Base-by-base conservation (phyloP, 208 protist species). In the Acanthamoeba triangularis region DNA sequence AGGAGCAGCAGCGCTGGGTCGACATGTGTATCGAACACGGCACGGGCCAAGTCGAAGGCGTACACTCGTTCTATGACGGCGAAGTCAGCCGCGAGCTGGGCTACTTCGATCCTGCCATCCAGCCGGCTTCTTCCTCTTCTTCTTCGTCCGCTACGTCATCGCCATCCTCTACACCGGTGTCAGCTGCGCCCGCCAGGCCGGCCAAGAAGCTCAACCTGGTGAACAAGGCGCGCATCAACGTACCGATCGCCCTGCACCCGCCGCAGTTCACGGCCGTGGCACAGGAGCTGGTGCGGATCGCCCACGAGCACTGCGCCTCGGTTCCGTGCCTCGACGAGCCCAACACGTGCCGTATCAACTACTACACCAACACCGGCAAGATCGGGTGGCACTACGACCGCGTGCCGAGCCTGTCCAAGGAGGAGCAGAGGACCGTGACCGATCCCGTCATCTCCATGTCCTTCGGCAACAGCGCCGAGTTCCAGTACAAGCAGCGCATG, bases 321-420 rank as follows among this genome's bases (percentile, higher is more conserved):
- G 67, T 91, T n/a, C 85, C 85, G 8, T 63, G 28, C 52, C 85
- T 91, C 23, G 56, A 91, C 37, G 25, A 91, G n/a, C 85, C 85
- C 85, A 91, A 91, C 85, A 72, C 61, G 28, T 91, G 85, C 61
- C 85, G 85, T 6, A 65, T 91, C 85, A 91, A 91, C 61, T 91
- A 91, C 52, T 91, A 91, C 61, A 91, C 85, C 23, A 91, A 91
- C 25, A 37, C 8, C 23, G 85, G 85, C 61, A 91, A 67, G 33
- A 91, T 91, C 47, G 85, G 52, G 25, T 91, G 85, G 85, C 85
- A 91, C 61, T 91, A 23, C 28, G 85, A 91, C 54, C 30, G 85
- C 4, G 85, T 91, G 41, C 85, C 85, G 2, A 30, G 85, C 52
- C 25, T 91, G 85, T 41, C 49, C 25, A 18, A 11, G 30, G 85